Evolutionary conservation across 805 yeast species (phyloP).

Genomic region (Barnettozyma siamensis): DNA sequence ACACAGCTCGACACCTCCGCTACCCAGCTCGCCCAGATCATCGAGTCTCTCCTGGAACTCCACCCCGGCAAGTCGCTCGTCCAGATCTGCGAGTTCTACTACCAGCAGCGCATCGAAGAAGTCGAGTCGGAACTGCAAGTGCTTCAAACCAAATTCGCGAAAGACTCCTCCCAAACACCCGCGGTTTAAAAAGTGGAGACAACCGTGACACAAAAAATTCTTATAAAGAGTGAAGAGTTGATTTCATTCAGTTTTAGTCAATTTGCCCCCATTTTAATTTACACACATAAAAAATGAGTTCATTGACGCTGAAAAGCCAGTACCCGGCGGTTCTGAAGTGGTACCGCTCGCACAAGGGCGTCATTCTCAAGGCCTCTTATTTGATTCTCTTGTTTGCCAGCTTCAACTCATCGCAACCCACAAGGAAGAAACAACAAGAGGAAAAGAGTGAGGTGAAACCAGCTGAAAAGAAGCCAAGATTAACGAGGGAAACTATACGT

Average conservation of each 20-base stretch:
- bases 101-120: conserved; percentile 14
- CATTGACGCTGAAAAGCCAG: neutral
- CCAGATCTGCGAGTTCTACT: conserved; percentile 20
- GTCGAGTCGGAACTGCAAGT: conserved; percentile 11
- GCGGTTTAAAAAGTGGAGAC: conserved; percentile 1
- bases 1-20: conserved; percentile 8
- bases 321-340: conserved; percentile 12
- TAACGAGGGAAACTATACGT: conserved; percentile 13
- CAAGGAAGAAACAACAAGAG: neutral
- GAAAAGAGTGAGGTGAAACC: neutral
- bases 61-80: conserved; percentile 13
- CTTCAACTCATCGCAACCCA: conserved; percentile 18
- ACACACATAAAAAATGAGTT: neutral
- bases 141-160: conserved; percentile 10
- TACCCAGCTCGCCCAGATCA: conserved; percentile 5
- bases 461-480: neutral
- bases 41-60: conserved; percentile 1
- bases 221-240: too few relatives aligned
- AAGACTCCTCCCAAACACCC: conserved; percentile 1
- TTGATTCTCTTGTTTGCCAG: conserved; percentile 21
- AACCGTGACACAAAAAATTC: neutral
- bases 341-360: conserved; percentile 23
- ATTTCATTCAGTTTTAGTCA: too few relatives aligned
- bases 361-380: conserved; percentile 23
- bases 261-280: neutral